Evolutionary conservation across 1,284 basidiomycete species (phyloP), one percentile per base, ranked within the genome.

Genomic region (Lignosus rhinocerotis): DNA sequence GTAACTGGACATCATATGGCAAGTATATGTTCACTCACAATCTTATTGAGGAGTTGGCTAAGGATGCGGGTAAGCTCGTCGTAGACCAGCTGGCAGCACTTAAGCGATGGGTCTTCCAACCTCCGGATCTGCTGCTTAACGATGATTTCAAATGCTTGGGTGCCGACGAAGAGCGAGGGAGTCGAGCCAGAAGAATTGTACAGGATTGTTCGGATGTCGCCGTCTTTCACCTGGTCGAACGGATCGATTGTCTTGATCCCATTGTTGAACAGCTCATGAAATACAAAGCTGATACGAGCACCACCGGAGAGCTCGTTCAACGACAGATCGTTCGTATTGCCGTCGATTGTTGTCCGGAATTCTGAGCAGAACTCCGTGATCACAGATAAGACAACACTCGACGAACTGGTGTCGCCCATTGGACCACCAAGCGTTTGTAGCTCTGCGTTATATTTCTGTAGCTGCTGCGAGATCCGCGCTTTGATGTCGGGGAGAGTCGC

Each of bases 111-210:
- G 12, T 98, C 96, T 71, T 98, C 96, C 53, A 99, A 78, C 48
- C 96, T 86, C 75, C 95, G 92, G 74, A 99, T 99, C 75, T 99
- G 96, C 73, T 98, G 94, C 80, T 98, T 99, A 68, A 98, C 94
- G 67, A 98, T 98, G 59, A 96, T 92, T 73, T 98, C 96, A 67
- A 98, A 98, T 1, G 96, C 96, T 59, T 92, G 89, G 0, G 96
- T 96, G 19, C 95, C 94, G 51, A 98, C 96, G 71, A 99, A 98
- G 16, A 99, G 81, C 0, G 96, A 89, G 25, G 96, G 96, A 6
- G 95, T 96, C 5, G 94, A 97, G 72, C 96, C 96, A 30, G 94
- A 96, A 60, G 96, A 97, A 78, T 98, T 99, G 80, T 98, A 99
- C 54, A 98, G 75, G 66, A 97, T 91, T 2, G 88, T 95, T 49